Conservation (phyloP, 2,329 filamentous ascomycete genomes). For the Alternaria sp. region DNA sequence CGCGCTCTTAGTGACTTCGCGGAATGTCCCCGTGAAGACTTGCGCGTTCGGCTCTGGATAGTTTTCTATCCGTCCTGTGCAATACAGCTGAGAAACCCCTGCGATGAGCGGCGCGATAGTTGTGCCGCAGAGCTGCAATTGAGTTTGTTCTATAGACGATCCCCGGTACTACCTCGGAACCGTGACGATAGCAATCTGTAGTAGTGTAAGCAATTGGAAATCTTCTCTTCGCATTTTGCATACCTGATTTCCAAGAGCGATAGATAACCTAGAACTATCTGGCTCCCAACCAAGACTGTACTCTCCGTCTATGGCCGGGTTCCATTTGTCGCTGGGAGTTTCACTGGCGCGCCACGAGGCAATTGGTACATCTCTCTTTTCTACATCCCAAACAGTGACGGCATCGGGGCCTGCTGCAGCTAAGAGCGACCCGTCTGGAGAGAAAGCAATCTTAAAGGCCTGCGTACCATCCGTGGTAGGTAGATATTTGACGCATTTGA, state of each 20-base stretch:
- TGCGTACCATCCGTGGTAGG: conserved; percentile 41
- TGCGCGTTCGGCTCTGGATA: not conserved
- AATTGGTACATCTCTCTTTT: conserved; percentile 42
- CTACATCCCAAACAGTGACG: conserved; percentile 54
- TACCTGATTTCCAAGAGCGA: conserved; percentile 49
- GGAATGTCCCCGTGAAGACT: conserved; percentile 7
- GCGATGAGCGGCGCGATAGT: not conserved
- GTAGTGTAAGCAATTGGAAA: conserved; percentile 7
- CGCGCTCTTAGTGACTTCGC: conserved; percentile 20
- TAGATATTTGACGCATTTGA: conserved; percentile 38
- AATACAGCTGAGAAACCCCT: not conserved
- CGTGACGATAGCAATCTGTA: conserved; percentile 45
- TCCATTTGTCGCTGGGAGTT: conserved; percentile 35
- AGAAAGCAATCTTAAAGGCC: conserved; percentile 53
- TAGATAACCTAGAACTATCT: conserved; percentile 46
- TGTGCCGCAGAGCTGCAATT: not conserved
- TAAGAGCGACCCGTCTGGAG: conserved; percentile 51
- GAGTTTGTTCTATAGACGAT: not conserved
- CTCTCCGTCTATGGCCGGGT: conserved; percentile 41
- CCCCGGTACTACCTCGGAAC: conserved; percentile 32
- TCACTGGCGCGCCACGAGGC: conserved; percentile 45
- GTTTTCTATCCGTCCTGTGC: not conserved
- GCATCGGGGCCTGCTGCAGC: conserved; percentile 53
- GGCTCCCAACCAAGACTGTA: conserved; percentile 49
- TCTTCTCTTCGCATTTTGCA: not conserved